Conservation (phyloP, 2,329 filamentous ascomycete species). For the Monilinia polystroma region DNA sequence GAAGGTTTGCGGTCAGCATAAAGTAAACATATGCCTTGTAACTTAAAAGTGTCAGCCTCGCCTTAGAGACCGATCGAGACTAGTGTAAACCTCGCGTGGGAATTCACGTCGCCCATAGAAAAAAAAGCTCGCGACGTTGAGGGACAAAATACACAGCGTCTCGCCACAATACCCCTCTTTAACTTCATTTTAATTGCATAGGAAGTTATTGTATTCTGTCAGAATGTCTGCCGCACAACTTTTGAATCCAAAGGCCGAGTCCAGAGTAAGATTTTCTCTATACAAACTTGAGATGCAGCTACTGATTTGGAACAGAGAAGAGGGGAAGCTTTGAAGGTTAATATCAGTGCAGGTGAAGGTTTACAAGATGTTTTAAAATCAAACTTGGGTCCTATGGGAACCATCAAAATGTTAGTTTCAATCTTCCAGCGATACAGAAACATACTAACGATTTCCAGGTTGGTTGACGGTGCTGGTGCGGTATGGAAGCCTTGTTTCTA, state of each 20-base stretch:
- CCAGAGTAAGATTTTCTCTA: slow-evolving; percentile 64
- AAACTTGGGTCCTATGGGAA: slow-evolving; percentile 89
- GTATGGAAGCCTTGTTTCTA: slow-evolving; percentile 45
- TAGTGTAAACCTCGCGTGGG: slow-evolving; percentile 20
- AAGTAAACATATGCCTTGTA: background rate
- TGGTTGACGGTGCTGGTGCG: slow-evolving; percentile 68
- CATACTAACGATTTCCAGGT: slow-evolving; percentile 46
- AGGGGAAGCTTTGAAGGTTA: slow-evolving; percentile 94
- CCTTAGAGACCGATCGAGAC: slow-evolving; percentile 14
- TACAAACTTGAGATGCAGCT: slow-evolving; percentile 31
- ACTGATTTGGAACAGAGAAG: slow-evolving; percentile 64
- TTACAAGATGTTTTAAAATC: slow-evolving; percentile 92
- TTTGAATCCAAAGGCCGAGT: slow-evolving; percentile 98
- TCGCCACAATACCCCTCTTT: slow-evolving; percentile 13
- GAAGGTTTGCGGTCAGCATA: slow-evolving; percentile 1
- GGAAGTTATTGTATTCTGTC: slow-evolving; percentile 23
- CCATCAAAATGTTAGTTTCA: slow-evolving; percentile 81
- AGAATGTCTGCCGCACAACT: slow-evolving; percentile 95
- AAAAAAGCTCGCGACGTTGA: slow-evolving; percentile 24
- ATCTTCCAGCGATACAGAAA: background rate
- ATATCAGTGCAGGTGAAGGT: slow-evolving; percentile 95
- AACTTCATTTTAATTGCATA: slow-evolving; percentile 24
- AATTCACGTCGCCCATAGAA: slow-evolving; percentile 23
- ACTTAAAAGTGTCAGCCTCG: slow-evolving; percentile 10
- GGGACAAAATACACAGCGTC: slow-evolving; percentile 15